phyloP scores from a whole-genome alignment of 257 asterid species.

The Scutellaria galericulata region DNA sequence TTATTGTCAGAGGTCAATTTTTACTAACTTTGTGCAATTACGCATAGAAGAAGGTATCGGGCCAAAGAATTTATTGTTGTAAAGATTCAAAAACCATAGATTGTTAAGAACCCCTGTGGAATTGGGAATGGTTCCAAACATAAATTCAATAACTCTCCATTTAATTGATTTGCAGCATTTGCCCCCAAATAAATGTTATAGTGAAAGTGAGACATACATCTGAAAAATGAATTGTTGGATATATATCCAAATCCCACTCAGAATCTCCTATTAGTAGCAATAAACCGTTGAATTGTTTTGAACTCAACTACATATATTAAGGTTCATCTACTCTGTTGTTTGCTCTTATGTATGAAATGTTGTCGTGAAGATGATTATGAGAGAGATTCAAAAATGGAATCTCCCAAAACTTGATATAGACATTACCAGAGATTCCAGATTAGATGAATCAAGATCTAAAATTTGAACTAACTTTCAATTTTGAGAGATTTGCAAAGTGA shows the following conservation, averaged over 20 bases:
- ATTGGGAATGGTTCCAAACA: too few relatives aligned
- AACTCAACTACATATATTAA: too few relatives aligned
- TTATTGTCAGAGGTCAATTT: conserved; percentile 41
- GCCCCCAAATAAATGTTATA: conserved; percentile 38
- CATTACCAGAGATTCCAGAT: too few relatives aligned
- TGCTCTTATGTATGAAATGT: too few relatives aligned
- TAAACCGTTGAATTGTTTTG: too few relatives aligned
- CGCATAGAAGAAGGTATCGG: conserved; percentile 34
- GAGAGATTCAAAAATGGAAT: too few relatives aligned
- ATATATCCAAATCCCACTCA: conserved; percentile 32
- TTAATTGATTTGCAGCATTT: conserved; percentile 40
- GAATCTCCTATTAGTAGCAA: too few relatives aligned
- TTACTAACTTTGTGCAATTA: conserved; percentile 29
- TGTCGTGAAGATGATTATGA: too few relatives aligned
- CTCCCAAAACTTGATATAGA: too few relatives aligned
- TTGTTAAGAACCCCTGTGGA: too few relatives aligned
- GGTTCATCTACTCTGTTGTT: too few relatives aligned
- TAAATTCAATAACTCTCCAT: conserved; percentile 17
- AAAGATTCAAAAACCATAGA: conserved; percentile 42
- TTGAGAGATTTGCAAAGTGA: conserved; percentile 41
- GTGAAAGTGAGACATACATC: conserved; percentile 35
- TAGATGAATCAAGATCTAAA: too few relatives aligned
- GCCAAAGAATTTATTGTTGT: conserved; percentile 40
- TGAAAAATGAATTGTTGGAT: conserved; percentile 2
- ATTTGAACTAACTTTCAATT: neutral